phyloP scores from a whole-genome alignment of 108 stramenopile genomes.

The Cyclostephanos invisitatus region DNA sequence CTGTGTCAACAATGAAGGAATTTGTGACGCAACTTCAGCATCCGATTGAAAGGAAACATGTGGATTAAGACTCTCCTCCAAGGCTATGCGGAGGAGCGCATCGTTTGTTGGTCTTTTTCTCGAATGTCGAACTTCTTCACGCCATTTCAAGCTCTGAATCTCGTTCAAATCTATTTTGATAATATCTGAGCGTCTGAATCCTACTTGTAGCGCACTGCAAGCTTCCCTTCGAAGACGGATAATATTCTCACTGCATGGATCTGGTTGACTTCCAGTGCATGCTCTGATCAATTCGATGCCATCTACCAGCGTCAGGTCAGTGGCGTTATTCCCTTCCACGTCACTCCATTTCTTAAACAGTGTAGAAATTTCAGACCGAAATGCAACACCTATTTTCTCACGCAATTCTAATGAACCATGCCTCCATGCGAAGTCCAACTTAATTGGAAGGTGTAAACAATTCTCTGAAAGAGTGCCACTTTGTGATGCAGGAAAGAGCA shows the following conservation, averaged over 20 bases:
- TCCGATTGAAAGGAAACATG: neutral
- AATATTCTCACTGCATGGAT: slow-evolving; percentile 1
- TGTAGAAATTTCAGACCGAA: neutral
- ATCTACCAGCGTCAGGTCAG: neutral
- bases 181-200: slow-evolving; percentile 30
- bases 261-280: neutral
- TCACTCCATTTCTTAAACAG: slow-evolving; percentile 10
- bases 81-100: neutral
- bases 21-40: slow-evolving; percentile 1
- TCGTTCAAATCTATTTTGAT: slow-evolving; percentile 25
- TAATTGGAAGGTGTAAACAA: neutral
- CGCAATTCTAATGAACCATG: slow-evolving; percentile 30
- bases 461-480: slow-evolving; percentile 14
- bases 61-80: neutral
- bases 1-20: slow-evolving; percentile 2
- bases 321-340: neutral
- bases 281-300: neutral
- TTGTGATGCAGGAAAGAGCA: slow-evolving; percentile 13
- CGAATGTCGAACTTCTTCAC: slow-evolving; percentile 10
- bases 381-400: neutral
- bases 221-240: slow-evolving; percentile 17
- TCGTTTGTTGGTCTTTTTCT: slow-evolving; percentile 11
- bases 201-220: slow-evolving; percentile 20
- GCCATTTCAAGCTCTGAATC: slow-evolving; percentile 9
- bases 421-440: slow-evolving; percentile 23